Evolutionary conservation across 352 stramenopile species (phyloP).

Genomic region (Pythium diclinum): DNA sequence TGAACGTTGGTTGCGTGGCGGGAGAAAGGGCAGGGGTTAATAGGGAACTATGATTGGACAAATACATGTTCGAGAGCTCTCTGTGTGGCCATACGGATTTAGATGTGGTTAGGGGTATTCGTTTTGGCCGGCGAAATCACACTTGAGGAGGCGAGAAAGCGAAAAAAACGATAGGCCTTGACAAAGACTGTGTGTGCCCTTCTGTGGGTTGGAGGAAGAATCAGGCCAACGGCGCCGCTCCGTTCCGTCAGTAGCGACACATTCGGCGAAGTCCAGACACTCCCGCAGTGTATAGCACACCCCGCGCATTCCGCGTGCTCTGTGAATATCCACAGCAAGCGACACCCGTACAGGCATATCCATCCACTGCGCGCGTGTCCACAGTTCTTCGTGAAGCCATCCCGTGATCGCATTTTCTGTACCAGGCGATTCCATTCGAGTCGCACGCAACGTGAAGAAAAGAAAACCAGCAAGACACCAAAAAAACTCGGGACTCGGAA

Average conservation of each 20-base stretch:
- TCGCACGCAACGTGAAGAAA: slow-evolving; percentile 8
- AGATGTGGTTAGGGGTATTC: background rate
- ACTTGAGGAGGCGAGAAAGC: background rate
- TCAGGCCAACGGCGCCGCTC: slow-evolving; percentile 1
- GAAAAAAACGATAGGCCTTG: slow-evolving; percentile 7
- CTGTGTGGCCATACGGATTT: slow-evolving; percentile 6
- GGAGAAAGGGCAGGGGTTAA: slow-evolving; percentile 1
- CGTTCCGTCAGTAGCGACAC: background rate
- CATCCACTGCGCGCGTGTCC: background rate
- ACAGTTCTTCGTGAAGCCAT: background rate
- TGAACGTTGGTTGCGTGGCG: background rate
- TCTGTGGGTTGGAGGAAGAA: slow-evolving; percentile 2
- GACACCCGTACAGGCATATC: background rate
- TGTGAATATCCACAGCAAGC: background rate
- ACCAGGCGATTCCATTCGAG: slow-evolving; percentile 1
- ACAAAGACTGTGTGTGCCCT: background rate
- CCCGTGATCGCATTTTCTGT: slow-evolving; percentile 1
- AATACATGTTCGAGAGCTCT: background rate
- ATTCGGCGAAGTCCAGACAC: slow-evolving; percentile 6
- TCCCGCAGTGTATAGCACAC: slow-evolving; percentile 7
- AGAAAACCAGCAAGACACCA: slow-evolving; percentile 3
- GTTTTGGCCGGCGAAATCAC: slow-evolving; percentile 2
- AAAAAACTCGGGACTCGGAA: slow-evolving; percentile 3
- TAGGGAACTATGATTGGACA: background rate
- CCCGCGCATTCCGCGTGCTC: background rate